Percentiles rank a stretch among this genome's conserved stretches.
Conservation (phyloP, 768 basidiomycete genomes). For the Suillus americanus region DNA sequence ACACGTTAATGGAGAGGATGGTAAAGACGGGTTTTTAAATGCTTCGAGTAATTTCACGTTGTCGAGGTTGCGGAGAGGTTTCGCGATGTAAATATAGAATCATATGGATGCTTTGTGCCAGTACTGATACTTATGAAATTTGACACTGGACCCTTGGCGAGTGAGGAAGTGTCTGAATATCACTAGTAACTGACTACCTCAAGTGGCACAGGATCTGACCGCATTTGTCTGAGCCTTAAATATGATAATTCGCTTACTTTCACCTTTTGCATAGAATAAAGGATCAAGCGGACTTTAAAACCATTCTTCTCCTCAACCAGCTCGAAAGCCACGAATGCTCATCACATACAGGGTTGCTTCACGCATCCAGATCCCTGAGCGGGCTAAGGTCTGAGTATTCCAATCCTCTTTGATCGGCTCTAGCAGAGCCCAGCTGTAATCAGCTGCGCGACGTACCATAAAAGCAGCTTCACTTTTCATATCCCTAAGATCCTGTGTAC, state of each 20-base stretch:
- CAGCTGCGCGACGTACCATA: neutral
- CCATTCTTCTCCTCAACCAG: neutral
- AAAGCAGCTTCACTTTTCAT: neutral
- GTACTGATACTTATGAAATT: neutral
- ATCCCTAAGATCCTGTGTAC: neutral
- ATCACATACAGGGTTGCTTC: neutral
- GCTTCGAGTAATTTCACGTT: slow-evolving; percentile 38
- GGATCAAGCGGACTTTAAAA: neutral
- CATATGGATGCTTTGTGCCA: neutral
- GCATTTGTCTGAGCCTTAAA: too few relatives aligned
- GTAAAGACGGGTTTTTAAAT: slow-evolving; percentile 15
- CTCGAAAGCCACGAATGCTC: neutral
- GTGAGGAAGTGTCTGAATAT: neutral
- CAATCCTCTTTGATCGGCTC: neutral
- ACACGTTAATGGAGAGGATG: slow-evolving; percentile 28
- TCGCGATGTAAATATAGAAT: neutral
- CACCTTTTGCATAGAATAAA: neutral
- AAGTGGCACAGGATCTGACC: neutral
- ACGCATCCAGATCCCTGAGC: neutral
- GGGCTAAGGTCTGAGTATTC: neutral
- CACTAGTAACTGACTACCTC: neutral
- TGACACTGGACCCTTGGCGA: neutral
- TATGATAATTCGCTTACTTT: too few relatives aligned
- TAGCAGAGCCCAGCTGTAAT: neutral
- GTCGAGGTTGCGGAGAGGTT: slow-evolving; percentile 37